Conservation (phyloP, 768 basidiomycete species). For the Kwoniella heveanensis region DNA sequence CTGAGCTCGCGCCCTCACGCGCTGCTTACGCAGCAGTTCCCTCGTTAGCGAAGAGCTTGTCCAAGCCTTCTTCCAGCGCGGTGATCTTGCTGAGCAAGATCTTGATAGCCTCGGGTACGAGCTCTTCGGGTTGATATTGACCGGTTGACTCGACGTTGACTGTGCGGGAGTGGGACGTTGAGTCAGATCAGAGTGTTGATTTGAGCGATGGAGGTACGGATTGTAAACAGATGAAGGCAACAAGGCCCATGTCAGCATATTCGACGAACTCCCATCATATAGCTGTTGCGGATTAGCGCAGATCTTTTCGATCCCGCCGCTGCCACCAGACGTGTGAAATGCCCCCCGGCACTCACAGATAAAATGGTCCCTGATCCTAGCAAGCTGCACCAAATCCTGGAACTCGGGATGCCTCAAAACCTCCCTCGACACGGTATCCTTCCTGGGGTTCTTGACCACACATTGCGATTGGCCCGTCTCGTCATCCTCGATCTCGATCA, state of each 20-base stretch:
- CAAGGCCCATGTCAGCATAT: no score
- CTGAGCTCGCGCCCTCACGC: neutral
- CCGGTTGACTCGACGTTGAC: constrained; percentile 91
- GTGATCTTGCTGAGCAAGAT: constrained; percentile 80
- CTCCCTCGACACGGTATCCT: constrained; percentile 88
- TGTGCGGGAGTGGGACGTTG: no score
- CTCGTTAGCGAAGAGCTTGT: constrained; percentile 40
- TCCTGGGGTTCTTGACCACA: constrained; percentile 65
- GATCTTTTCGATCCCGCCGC: no score
- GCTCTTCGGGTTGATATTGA: constrained; percentile 77
- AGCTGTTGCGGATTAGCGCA: no score
- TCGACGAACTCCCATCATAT: no score
- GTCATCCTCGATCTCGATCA: constrained; percentile 55
- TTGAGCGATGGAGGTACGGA: no score
- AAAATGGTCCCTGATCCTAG: constrained; percentile 86
- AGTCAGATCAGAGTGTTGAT: no score
- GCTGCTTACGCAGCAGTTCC: constrained; percentile 4
- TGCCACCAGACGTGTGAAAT: no score
- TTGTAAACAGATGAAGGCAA: no score
- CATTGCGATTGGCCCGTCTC: constrained; percentile 60
- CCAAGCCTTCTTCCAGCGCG: constrained; percentile 48
- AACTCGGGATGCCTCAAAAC: constrained; percentile 92
- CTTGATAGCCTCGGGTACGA: constrained; percentile 75
- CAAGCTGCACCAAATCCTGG: constrained; percentile 75
- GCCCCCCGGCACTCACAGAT: constrained; percentile 88